Conservation (phyloP, 805 yeast genomes). For the Metschnikowia henanensis region DNA sequence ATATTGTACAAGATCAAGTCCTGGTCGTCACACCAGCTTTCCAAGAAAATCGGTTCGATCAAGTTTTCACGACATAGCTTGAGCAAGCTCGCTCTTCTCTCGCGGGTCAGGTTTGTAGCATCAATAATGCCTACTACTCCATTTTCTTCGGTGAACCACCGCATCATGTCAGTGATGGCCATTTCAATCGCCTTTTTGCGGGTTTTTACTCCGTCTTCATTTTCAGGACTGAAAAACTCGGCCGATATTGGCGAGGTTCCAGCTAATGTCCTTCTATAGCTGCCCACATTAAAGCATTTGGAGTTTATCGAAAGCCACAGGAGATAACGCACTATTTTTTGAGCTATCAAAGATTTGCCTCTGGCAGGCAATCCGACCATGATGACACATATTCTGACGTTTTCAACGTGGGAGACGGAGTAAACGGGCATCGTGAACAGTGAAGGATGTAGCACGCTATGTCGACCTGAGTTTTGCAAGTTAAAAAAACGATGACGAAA, state of each 20-base stretch:
- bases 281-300: slow-evolving; percentile 86
- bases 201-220: slow-evolving; percentile 60
- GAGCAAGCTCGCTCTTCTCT: slow-evolving; percentile 65
- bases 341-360: slow-evolving; percentile 93
- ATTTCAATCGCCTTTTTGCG: slow-evolving; percentile 67
- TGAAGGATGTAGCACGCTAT: too few species aligned
- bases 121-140: slow-evolving; percentile 93
- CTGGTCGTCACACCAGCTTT: slow-evolving; percentile 86
- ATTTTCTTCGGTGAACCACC: slow-evolving; percentile 77
- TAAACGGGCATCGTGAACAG: slow-evolving; percentile 52
- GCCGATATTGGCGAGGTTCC: slow-evolving; percentile 59
- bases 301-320: slow-evolving; percentile 91
- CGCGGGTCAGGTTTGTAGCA: slow-evolving; percentile 85
- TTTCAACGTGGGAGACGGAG: slow-evolving; percentile 60
- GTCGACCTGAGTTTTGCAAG: too few species aligned
- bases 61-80: slow-evolving; percentile 59
- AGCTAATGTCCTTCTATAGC: slow-evolving; percentile 63
- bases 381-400: slow-evolving; percentile 78
- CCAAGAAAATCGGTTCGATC: slow-evolving; percentile 90
- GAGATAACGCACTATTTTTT: slow-evolving; percentile 87
- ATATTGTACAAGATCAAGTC: slow-evolving; percentile 77
- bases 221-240: slow-evolving; percentile 70
- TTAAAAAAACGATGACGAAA: too few species aligned
- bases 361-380: slow-evolving; percentile 90
- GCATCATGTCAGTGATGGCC: slow-evolving; percentile 79